phyloP scores from a whole-genome alignment of 164 flowering plant genomes.

The Santalum album region DNA sequence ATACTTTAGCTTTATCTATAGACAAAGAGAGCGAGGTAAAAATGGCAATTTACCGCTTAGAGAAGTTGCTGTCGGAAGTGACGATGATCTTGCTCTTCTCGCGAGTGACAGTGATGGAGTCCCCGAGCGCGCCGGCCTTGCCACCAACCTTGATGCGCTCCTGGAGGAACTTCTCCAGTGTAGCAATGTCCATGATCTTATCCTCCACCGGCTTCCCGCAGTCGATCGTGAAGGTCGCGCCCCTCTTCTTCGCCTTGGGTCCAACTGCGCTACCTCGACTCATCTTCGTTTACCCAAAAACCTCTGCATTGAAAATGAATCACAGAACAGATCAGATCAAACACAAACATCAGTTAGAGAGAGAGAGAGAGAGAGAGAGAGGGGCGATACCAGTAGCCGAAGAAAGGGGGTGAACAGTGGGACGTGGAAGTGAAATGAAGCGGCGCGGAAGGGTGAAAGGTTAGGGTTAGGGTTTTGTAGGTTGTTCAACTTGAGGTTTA shows the following conservation, averaged over 20 bases:
- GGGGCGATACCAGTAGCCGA: too few species aligned
- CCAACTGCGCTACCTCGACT: conserved; percentile 35
- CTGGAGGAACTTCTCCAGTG: conserved; percentile 67
- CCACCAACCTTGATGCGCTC: conserved; percentile 70
- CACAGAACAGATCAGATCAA: too few species aligned
- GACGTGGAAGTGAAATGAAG: too few species aligned
- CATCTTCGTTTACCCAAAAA: too few species aligned
- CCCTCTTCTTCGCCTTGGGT: conserved; percentile 57
- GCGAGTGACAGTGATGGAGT: conserved; percentile 42
- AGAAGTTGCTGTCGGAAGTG: conserved; percentile 42
- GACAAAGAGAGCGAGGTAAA: too few species aligned
- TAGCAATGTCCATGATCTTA: conserved; percentile 56
- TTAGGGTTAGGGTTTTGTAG: too few species aligned
- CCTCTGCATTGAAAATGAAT: background rate
- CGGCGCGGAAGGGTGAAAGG: too few species aligned
- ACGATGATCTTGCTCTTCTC: conserved; percentile 60
- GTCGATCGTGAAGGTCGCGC: conserved; percentile 43
- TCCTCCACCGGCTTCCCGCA: conserved; percentile 69
- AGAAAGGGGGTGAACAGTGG: too few species aligned
- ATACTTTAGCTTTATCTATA: too few species aligned
- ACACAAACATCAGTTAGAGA: too few species aligned
- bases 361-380: too few species aligned
- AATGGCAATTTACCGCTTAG: conserved; percentile 65
- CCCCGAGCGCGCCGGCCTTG: conserved; percentile 64
- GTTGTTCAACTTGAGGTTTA: too few species aligned